Percentiles rank a stretch among this genome's conserved stretches.
Conservation (phyloP, 2,329 filamentous ascomycete species). For the Dactylonectria macrodidyma region DNA sequence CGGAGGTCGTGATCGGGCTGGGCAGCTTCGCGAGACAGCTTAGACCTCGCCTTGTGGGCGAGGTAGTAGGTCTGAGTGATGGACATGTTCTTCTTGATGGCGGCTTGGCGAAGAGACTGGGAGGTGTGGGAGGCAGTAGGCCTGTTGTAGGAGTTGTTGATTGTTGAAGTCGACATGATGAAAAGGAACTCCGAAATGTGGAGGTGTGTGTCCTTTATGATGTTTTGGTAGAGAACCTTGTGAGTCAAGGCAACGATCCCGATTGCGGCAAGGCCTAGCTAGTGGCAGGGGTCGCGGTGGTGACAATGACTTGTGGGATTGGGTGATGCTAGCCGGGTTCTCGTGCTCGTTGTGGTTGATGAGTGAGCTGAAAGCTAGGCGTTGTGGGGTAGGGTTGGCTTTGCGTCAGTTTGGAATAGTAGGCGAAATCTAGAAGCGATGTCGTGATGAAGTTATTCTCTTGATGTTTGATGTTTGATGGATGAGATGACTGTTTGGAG, state of each 20-base stretch:
- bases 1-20: slow-evolving; percentile 94
- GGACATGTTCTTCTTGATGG: slow-evolving; percentile 88
- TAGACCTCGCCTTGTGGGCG: slow-evolving; percentile 94
- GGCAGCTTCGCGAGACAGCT: slow-evolving; percentile 94
- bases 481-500: slow-evolving; percentile 29
- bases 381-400: slow-evolving; percentile 30
- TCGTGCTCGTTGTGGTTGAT: slow-evolving; percentile 28
- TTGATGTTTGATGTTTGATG: slow-evolving; percentile 12
- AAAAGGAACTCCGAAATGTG: slow-evolving; percentile 24
- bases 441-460: slow-evolving; percentile 25
- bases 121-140: slow-evolving; percentile 45
- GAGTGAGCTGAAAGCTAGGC: slow-evolving; percentile 21
- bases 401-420: slow-evolving; percentile 21
- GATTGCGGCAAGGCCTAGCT: slow-evolving; percentile 48
- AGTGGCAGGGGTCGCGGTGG: slow-evolving; percentile 51
- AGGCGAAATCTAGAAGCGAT: slow-evolving; percentile 25
- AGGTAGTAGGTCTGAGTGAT: slow-evolving; percentile 99
- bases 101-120: slow-evolving; percentile 49
- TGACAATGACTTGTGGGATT: slow-evolving; percentile 49
- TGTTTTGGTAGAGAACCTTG: slow-evolving; percentile 44
- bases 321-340: slow-evolving; percentile 47
- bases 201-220: slow-evolving; percentile 42
- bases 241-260: slow-evolving; percentile 50
- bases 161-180: slow-evolving; percentile 52
- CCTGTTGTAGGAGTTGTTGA: slow-evolving; percentile 44